Evolutionary conservation across 208 protist species (phyloP).

Genomic region (Herpetomonas tarakana): DNA sequence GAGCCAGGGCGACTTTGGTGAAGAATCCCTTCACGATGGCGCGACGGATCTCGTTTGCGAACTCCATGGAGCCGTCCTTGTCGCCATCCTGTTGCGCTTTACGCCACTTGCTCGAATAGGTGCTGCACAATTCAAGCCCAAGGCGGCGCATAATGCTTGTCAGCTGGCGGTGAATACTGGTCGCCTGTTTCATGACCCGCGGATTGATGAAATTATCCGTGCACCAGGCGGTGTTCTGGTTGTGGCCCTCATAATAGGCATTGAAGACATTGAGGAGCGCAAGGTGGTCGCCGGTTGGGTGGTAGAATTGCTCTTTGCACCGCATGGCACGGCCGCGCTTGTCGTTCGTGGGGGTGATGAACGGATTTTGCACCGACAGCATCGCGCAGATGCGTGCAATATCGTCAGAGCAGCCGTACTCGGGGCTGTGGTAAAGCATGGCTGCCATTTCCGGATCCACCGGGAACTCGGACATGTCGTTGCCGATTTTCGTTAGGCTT

Average conservation of each 20-base stretch:
- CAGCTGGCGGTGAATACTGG: conserved; percentile 96
- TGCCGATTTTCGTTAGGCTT: conserved; percentile 94
- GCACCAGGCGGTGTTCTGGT: conserved; percentile 92
- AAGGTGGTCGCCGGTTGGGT: conserved; percentile 96
- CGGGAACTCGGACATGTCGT: conserved; percentile 97
- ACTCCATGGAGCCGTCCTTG: conserved; percentile 32
- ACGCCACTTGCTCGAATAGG: conserved; percentile 37
- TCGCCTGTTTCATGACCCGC: conserved; percentile 91
- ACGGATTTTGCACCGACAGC: conserved; percentile 88
- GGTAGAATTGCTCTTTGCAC: conserved; percentile 95
- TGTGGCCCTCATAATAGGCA: conserved; percentile 52
- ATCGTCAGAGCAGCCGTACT: conserved; percentile 95
- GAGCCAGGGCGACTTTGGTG: conserved; percentile 95
- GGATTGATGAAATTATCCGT: conserved; percentile 97
- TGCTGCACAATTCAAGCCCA: conserved; percentile 48
- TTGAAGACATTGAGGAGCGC: conserved; percentile 94
- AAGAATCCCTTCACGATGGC: conserved; percentile 94
- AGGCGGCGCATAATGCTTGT: conserved; percentile 88
- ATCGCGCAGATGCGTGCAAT: conserved; percentile 97
- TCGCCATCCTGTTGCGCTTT: conserved; percentile 11
- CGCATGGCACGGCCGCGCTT: conserved; percentile 71
- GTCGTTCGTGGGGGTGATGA: conserved; percentile 69
- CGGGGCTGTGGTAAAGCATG: conserved; percentile 94
- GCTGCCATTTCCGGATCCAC: conserved; percentile 97
- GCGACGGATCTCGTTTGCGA: conserved; percentile 88